These are phyloP conservation scores for Ceratocystiopsis sp. DNA, from an alignment of 2,329 filamentous ascomycete genomes.

Conservation along the genomic window DNA sequence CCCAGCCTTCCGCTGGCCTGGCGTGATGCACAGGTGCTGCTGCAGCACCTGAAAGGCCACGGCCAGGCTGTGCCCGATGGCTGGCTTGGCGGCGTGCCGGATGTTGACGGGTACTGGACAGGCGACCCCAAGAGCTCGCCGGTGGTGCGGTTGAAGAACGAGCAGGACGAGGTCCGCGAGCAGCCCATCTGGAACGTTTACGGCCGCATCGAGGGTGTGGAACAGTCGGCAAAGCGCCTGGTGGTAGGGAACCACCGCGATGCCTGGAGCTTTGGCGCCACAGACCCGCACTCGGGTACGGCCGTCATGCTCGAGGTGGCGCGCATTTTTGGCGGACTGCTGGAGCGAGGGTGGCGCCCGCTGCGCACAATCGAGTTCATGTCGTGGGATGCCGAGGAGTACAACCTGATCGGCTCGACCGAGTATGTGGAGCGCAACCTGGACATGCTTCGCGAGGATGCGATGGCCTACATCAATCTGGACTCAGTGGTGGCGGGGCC, in stretches of 20 bases:
- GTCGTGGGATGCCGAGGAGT: constrained; percentile 88
- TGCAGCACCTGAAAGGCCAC: constrained; percentile 59
- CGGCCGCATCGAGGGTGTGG: constrained; percentile 66
- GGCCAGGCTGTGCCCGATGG: constrained; percentile 50
- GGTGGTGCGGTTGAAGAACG: constrained; percentile 64
- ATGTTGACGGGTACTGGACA: constrained; percentile 68
- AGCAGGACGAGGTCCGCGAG: constrained; percentile 67
- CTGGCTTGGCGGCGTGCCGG: constrained; percentile 65
- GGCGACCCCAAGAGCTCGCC: constrained; percentile 57
- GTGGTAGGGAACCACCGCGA: constrained; percentile 90
- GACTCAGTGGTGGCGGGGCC: constrained; percentile 64
- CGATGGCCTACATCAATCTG: constrained; percentile 79
- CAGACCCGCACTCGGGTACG: constrained; percentile 73
- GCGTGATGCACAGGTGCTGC: constrained; percentile 68
- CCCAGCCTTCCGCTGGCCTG: constrained; percentile 82
- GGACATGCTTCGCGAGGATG: constrained; percentile 53
- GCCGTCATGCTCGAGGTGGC: constrained; percentile 83
- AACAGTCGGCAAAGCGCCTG: constrained; percentile 67
- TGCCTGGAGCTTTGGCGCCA: constrained; percentile 76
- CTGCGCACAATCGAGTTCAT: constrained; percentile 92
- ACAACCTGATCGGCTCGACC: constrained; percentile 85
- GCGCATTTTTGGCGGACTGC: constrained; percentile 66
- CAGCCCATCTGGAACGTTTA: constrained; percentile 89
- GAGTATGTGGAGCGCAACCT: constrained; percentile 84
- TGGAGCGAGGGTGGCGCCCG: constrained; percentile 68